A percentile compares a stretch with the other conserved stretches of the same genome.
phyloP scores from a whole-genome alignment of 495 filamentous ascomycete species.

The Penicillium waksmanii region DNA sequence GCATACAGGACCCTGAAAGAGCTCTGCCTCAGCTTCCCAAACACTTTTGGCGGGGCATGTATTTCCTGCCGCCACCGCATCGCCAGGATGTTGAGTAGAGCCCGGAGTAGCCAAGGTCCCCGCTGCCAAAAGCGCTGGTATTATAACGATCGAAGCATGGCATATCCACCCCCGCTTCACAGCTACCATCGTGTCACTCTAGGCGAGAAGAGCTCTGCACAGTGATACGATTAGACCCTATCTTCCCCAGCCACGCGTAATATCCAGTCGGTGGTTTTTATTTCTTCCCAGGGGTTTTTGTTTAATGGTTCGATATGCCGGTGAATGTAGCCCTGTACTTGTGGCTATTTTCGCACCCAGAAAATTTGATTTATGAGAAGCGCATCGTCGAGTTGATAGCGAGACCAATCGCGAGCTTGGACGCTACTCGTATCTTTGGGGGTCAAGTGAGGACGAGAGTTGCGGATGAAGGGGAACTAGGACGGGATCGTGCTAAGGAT shows the following conservation, averaged over 20 bases:
- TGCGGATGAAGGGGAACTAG: neutral
- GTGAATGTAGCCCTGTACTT: neutral
- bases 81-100: constrained; percentile 3
- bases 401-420: constrained; percentile 19
- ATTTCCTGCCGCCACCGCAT: constrained; percentile 4
- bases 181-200: constrained; percentile 22
- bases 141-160: constrained; percentile 13
- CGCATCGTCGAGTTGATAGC: constrained; percentile 21
- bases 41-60: constrained; percentile 20
- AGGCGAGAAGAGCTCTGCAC: neutral
- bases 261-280: neutral
- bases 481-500: neutral
- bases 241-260: constrained; percentile 8
- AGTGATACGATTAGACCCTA: constrained; percentile 11
- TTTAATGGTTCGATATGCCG: neutral
- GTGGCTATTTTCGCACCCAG: neutral
- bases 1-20: constrained; percentile 23
- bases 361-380: constrained; percentile 16
- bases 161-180: constrained; percentile 13
- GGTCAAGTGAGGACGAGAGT: neutral
- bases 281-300: too few species aligned
- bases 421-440: constrained; percentile 9
- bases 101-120: constrained; percentile 14
- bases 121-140: constrained; percentile 8
- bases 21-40: constrained; percentile 25